Percentiles rank a stretch among this genome's conserved stretches.
phyloP scores from a whole-genome alignment of 768 basidiomycete species.

The Austroboletus eburneus region DNA sequence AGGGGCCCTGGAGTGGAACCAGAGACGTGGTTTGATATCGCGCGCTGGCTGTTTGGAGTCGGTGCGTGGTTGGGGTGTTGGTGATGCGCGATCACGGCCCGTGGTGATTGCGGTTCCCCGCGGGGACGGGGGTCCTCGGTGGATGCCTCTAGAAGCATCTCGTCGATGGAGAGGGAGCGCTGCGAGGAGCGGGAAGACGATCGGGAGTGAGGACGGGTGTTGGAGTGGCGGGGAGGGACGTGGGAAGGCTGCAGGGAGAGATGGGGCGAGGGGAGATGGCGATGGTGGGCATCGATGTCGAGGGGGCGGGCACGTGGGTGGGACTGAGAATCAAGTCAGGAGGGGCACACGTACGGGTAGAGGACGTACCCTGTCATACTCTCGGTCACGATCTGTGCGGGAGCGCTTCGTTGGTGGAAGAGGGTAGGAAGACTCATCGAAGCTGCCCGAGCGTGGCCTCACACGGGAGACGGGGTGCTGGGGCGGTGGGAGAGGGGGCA shows the following conservation, averaged over 20 bases:
- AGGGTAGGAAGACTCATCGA: conserved; percentile 34
- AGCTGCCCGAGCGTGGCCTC: conserved; percentile 42
- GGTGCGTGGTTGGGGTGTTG: conserved; percentile 27
- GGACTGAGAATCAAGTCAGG: conserved; percentile 12
- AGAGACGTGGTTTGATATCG: conserved; percentile 18
- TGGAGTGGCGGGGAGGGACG: conserved; percentile 11
- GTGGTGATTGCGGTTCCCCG: conserved; percentile 29
- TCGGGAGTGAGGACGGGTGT: conserved; percentile 17
- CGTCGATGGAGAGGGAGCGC: conserved; percentile 39
- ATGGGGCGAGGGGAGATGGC: conserved; percentile 21
- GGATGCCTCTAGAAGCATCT: conserved; percentile 45
- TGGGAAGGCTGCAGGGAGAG: conserved; percentile 8
- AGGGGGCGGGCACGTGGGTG: conserved; percentile 11
- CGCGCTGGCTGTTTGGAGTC: conserved; percentile 12
- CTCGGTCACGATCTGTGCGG: conserved; percentile 38
- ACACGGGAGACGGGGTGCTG: conserved; percentile 36
- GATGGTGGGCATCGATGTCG: conserved; percentile 27
- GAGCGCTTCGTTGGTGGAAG: conserved; percentile 39
- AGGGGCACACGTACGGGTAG: neutral
- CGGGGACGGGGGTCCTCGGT: conserved; percentile 35
- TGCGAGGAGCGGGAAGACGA: conserved; percentile 36
- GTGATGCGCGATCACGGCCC: conserved; percentile 28
- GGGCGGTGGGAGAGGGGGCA: conserved; percentile 38
- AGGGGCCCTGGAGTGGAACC: conserved; percentile 25
- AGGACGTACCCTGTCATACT: conserved; percentile 24